Conservation (phyloP, 2,329 filamentous ascomycete genomes). For the Cadophora gregata region DNA sequence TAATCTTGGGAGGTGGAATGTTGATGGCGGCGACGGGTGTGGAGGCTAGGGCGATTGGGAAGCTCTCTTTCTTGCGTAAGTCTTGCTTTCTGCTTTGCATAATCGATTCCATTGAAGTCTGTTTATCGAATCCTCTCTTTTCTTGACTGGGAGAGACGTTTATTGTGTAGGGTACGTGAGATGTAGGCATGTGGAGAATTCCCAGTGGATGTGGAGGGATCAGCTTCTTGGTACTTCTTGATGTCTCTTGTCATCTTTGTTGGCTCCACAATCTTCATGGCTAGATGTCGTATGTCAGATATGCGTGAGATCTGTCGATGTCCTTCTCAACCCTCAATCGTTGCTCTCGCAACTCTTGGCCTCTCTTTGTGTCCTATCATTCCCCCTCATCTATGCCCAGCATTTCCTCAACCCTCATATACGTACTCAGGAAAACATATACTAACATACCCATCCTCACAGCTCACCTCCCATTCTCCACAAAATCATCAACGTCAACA, state of each 20-base stretch:
- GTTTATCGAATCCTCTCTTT: no score
- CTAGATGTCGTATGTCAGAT: neutral
- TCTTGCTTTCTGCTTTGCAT: neutral
- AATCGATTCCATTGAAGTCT: no score
- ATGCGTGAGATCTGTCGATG: neutral
- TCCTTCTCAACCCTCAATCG: neutral
- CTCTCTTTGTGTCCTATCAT: no score
- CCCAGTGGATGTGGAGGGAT: neutral
- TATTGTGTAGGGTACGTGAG: neutral
- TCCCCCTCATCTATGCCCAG: neutral
- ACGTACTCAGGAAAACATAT: neutral
- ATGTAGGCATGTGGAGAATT: conserved; percentile 4
- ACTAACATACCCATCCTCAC: conserved; percentile 11
- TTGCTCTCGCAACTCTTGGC: no score
- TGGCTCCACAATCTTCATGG: neutral
- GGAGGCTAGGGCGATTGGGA: conserved; percentile 28
- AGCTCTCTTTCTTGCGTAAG: conserved; percentile 23
- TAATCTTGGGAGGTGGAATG: conserved; percentile 28
- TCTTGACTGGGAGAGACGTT: neutral
- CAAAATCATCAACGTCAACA: neutral
- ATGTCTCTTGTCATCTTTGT: neutral
- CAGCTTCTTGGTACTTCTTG: conserved; percentile 5
- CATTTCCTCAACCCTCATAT: neutral
- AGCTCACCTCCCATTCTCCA: conserved; percentile 15
- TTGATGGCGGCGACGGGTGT: conserved; percentile 22